Base-by-base conservation (phyloP, 1,284 basidiomycete species). In the Moesziomyces antarcticus region DNA sequence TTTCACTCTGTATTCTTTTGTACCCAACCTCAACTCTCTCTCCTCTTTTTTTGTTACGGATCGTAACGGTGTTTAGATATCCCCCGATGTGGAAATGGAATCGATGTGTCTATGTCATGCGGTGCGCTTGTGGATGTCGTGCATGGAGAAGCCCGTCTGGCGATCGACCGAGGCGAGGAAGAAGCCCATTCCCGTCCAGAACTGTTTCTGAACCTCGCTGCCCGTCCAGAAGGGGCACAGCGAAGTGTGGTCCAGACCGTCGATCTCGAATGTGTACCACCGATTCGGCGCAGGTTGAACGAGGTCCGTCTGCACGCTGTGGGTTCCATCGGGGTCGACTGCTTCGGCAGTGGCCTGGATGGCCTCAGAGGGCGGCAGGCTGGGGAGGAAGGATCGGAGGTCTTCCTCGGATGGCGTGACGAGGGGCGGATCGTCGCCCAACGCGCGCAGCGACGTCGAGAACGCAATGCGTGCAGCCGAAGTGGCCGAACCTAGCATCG, bases 181-280 rank as follows among this genome's bases (percentile, higher is more conserved):
- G 25, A 50, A 41, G 3, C 75, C 75, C 8, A 75, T 57, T 1
- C 73, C 75, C 1, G 51, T 59, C 75, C 75, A 77, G 30, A 77
- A 77, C 30, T 65, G 54, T 10, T 62, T 64, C 45, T 77, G 75
- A 11, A 63, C 44, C 46, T 70, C 72, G 45, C 56, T 66, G 13
- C 75, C 75, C 16, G 65, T 75, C 69, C 69, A 77, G 24, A 77
- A 67, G 37, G 75, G 75, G 41, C 64, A 71, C 20, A 77, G 48
- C 11, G 51, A 48, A 0, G 75, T 68, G 41, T 77, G 75, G 37
- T 72, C 62, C 3, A 75, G 47, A 22, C 54, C 42, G 25, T 51
- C 42, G 14, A 77, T 54, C 21, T 59, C 24, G 49, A 59, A 59
- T 3, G 74, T 73, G 47, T 77, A 64, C 75, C 75, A 77, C 20